Evolutionary conservation across 176 grass and related monocot species (phyloP).

Genomic region (Raddia guianensis): DNA sequence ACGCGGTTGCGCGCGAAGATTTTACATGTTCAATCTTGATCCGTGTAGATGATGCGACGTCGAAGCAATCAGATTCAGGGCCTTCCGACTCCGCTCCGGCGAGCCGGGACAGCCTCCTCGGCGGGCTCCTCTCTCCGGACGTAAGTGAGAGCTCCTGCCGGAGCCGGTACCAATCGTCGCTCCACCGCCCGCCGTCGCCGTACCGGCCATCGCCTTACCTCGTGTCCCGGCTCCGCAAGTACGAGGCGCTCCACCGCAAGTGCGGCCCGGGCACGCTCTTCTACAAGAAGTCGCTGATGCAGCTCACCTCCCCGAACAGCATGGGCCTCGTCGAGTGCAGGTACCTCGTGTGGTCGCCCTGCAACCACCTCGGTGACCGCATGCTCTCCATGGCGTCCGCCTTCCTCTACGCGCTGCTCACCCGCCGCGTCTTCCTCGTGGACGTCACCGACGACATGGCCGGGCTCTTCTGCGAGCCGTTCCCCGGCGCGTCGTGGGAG

Average conservation of each 20-base stretch:
- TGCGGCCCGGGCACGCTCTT: constrained; percentile 53
- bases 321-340: constrained; percentile 56
- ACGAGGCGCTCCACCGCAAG: constrained; percentile 67
- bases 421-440: constrained; percentile 56
- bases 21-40: neutral
- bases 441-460: constrained; percentile 48
- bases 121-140: constrained; percentile 58
- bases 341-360: constrained; percentile 65
- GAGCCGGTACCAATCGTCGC: constrained; percentile 50
- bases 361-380: constrained; percentile 53
- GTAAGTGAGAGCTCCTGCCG: constrained; percentile 42
- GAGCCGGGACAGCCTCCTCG: constrained; percentile 50
- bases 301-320: constrained; percentile 47
- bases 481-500: constrained; percentile 62
- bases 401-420: constrained; percentile 73
- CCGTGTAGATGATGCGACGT: neutral
- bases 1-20: neutral
- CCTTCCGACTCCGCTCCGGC: neutral
- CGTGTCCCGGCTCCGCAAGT: constrained; percentile 54
- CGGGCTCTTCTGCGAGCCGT: constrained; percentile 68
- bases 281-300: constrained; percentile 57
- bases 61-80: neutral
- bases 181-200: constrained; percentile 42
- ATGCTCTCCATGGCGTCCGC: constrained; percentile 63
- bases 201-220: constrained; percentile 66